These are phyloP conservation scores for Tuber aestivum DNA, from an alignment of 495 filamentous ascomycete species.

Conservation along the genomic window DNA sequence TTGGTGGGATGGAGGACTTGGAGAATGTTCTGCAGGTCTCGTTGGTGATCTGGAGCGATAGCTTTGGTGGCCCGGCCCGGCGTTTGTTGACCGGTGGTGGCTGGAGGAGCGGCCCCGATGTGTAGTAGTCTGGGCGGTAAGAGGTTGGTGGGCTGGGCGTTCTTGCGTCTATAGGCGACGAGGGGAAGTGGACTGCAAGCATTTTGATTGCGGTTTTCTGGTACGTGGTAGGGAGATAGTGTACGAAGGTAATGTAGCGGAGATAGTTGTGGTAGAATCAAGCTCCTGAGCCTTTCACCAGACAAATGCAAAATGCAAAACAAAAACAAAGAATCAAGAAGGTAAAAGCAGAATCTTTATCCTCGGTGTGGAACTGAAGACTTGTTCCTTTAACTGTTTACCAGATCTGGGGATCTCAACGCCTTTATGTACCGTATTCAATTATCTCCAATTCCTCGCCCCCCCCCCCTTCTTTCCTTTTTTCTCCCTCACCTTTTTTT, in stretches of 20 bases:
- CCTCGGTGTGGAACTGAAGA: background rate
- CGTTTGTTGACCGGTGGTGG: conserved; percentile 26
- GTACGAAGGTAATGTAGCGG: background rate
- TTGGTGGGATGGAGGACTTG: conserved; percentile 22
- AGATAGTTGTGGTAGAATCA: background rate
- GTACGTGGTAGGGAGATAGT: background rate
- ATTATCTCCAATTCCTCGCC: background rate
- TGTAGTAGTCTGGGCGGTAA: conserved; percentile 19
- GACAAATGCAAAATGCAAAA: background rate
- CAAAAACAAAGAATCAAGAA: background rate
- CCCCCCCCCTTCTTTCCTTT: background rate
- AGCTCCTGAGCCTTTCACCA: background rate
- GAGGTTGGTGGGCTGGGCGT: conserved; percentile 16
- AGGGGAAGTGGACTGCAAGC: conserved; percentile 34
- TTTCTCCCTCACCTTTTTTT: background rate
- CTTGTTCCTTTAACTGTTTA: background rate
- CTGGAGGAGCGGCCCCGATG: conserved; percentile 13
- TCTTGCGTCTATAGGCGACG: conserved; percentile 24
- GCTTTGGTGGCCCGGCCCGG: conserved; percentile 24
- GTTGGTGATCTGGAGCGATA: conserved; percentile 31
- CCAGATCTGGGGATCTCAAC: conserved; percentile 1
- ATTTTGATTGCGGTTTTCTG: conserved; percentile 13
- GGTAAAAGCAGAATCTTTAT: background rate
- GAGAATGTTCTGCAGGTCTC: conserved; percentile 28
- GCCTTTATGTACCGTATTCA: background rate